Conservation (phyloP, 2,329 filamentous ascomycete species). For the Cordyceps sp. region DNA sequence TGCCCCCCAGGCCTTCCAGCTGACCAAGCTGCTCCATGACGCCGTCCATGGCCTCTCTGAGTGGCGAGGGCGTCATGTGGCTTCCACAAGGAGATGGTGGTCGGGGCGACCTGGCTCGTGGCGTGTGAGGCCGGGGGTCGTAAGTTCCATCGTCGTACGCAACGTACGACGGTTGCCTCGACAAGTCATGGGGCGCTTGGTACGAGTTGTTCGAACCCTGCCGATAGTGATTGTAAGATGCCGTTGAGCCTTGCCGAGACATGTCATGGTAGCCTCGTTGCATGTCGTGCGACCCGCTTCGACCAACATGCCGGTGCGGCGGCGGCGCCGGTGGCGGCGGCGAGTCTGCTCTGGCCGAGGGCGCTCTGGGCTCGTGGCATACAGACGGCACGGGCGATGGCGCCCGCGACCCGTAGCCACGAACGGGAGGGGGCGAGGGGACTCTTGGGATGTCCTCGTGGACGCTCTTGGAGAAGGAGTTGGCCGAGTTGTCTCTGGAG, state of each 20-base stretch:
- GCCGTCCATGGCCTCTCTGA: slow-evolving; percentile 93
- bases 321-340: slow-evolving; percentile 71
- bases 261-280: slow-evolving; percentile 4
- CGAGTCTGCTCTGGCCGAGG: slow-evolving; percentile 28
- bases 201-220: slow-evolving; percentile 19
- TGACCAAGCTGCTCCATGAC: slow-evolving; percentile 91
- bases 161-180: slow-evolving; percentile 22
- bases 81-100: slow-evolving; percentile 51
- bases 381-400: slow-evolving; percentile 7
- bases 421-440: slow-evolving; percentile 8
- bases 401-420: slow-evolving; percentile 16
- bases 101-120: slow-evolving; percentile 42
- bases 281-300: slow-evolving; percentile 5
- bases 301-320: slow-evolving; percentile 55
- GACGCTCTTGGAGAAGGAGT: slow-evolving; percentile 11
- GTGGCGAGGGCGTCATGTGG: slow-evolving; percentile 71
- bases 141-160: slow-evolving; percentile 21
- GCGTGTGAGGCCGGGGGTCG: slow-evolving; percentile 27
- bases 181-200: slow-evolving; percentile 9
- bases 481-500: slow-evolving; percentile 7
- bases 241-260: slow-evolving; percentile 18
- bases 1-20: slow-evolving; percentile 39
- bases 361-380: slow-evolving; percentile 7
- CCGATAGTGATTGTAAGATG: slow-evolving; percentile 15
- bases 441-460: slow-evolving; percentile 6